Evolutionary conservation across 2,329 filamentous ascomycete species (phyloP).

Genomic region (Arthrinium phaeospermum): DNA sequence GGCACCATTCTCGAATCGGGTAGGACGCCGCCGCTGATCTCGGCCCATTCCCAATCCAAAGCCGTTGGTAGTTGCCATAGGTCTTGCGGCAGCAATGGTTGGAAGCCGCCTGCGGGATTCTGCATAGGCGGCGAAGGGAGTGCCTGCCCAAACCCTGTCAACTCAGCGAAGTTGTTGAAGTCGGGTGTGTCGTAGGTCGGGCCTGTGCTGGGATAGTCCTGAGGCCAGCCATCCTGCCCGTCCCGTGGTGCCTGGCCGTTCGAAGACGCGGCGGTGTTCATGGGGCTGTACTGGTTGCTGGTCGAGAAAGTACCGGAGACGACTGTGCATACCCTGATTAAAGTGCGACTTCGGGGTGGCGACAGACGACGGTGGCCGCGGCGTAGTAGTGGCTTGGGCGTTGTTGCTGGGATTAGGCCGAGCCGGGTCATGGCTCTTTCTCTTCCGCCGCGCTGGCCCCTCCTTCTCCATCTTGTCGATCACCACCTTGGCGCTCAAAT

Average conservation of each 20-base stretch:
- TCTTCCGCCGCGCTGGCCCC: conserved; percentile 78
- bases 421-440: conserved; percentile 69
- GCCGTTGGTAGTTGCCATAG: conserved; percentile 96
- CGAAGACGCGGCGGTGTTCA: conserved; percentile 43
- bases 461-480: conserved; percentile 93
- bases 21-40: conserved; percentile 70
- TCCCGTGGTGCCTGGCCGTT: conserved; percentile 52
- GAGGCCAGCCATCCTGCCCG: conserved; percentile 52
- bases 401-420: conserved; percentile 29
- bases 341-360: conserved; percentile 39
- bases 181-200: conserved; percentile 43
- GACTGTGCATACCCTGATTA: conserved; percentile 35
- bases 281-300: conserved; percentile 44
- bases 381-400: conserved; percentile 34
- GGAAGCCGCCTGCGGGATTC: conserved; percentile 58
- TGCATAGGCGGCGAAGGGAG: conserved; percentile 36
- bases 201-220: conserved; percentile 48
- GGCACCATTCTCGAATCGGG: conserved; percentile 62
- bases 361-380: conserved; percentile 32
- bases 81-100: conserved; percentile 90
- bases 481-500: conserved; percentile 89
- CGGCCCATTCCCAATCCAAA: conserved; percentile 84
- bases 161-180: conserved; percentile 51
- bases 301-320: conserved; percentile 39
- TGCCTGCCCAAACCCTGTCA: conserved; percentile 50